Percentiles rank a stretch among this genome's conserved stretches.
Evolutionary conservation across 73 alveolate species (phyloP).

Genomic region (Loxodes magnus): DNA sequence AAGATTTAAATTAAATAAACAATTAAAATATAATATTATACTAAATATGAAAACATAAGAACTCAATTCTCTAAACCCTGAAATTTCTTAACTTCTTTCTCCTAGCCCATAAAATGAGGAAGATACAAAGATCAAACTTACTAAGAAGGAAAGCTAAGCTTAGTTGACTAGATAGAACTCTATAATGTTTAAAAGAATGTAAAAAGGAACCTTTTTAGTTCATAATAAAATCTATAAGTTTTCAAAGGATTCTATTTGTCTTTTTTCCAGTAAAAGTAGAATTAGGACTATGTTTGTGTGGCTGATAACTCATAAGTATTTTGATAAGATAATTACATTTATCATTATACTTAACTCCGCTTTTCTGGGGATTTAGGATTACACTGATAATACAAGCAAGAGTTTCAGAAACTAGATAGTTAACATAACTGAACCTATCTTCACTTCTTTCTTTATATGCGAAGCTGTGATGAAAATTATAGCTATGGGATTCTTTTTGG

Average conservation of each 20-base stretch:
- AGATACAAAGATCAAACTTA: no score
- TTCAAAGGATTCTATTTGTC: not conserved
- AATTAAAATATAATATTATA: no score
- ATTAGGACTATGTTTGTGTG: not conserved
- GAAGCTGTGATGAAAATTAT: constrained; percentile 9
- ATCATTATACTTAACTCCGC: constrained; percentile 12
- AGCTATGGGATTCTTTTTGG: constrained; percentile 13
- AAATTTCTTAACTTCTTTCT: no score
- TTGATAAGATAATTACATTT: constrained; percentile 10
- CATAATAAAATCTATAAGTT: not conserved
- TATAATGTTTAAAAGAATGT: no score
- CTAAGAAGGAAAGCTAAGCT: no score
- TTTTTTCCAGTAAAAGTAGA: no score
- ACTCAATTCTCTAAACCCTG: no score
- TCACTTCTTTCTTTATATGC: constrained; percentile 7
- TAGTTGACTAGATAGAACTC: no score
- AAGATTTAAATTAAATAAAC: no score
- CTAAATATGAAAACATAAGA: no score
- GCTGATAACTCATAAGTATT: constrained; percentile 5
- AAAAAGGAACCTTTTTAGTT: no score
- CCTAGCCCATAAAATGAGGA: no score
- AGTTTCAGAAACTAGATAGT: constrained; percentile 13
- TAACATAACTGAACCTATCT: constrained; percentile 6
- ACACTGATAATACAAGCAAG: constrained; percentile 5
- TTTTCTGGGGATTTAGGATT: constrained; percentile 20